Evolutionary conservation across 1,139 yeast genomes (phyloP).

Genomic region (Pichia sp.): DNA sequence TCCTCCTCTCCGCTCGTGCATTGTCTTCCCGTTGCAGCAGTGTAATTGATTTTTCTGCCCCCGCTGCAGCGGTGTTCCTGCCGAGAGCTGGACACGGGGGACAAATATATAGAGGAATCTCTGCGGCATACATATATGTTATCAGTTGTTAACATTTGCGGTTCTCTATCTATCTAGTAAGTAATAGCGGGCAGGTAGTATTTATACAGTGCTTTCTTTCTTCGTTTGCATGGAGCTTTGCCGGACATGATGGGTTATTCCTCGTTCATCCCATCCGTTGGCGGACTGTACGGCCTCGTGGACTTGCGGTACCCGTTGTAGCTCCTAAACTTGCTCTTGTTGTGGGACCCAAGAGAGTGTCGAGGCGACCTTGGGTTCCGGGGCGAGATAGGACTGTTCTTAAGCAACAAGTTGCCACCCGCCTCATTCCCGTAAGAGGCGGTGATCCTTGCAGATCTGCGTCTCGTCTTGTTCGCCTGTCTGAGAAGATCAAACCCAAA

Average conservation of each 20-base stretch:
- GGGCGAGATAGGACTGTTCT: conserved; percentile 26
- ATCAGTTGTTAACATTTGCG: no score
- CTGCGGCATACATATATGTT: no score
- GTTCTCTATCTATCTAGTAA: no score
- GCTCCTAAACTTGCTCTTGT: conserved; percentile 14
- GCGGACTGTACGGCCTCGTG: conserved; percentile 5
- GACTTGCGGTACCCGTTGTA: conserved; percentile 10
- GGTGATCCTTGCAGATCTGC: conserved; percentile 18
- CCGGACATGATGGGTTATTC: neutral
- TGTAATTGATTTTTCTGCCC: neutral
- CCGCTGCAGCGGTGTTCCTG: neutral
- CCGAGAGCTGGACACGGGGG: neutral
- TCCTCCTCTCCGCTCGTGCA: neutral
- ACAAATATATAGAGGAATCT: no score
- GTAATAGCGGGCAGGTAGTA: no score
- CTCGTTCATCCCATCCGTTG: neutral
- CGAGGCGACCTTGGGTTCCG: conserved; percentile 24
- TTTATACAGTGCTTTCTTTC: no score
- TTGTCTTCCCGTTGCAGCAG: neutral
- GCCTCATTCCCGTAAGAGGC: conserved; percentile 19
- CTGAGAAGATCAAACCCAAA: conserved; percentile 22
- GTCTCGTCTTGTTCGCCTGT: conserved; percentile 18
- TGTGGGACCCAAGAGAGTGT: conserved; percentile 11
- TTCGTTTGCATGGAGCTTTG: no score
- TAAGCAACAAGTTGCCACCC: conserved; percentile 10